Evolutionary conservation across 2,329 filamentous ascomycete genomes (phyloP), one percentile per base, ranked within the genome.

Genomic region (Penicillium sp.): DNA sequence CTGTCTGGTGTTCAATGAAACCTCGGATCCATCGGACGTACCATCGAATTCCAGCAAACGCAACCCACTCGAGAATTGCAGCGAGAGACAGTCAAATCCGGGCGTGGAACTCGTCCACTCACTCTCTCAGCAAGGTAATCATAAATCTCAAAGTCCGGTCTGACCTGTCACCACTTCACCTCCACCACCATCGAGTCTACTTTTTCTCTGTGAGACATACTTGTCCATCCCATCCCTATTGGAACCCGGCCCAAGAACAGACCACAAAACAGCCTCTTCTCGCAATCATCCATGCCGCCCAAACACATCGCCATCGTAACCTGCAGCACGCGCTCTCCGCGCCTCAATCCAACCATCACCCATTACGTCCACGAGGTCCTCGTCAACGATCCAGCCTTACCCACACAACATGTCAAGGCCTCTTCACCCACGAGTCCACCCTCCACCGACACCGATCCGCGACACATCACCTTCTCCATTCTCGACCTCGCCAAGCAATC

Each of bases 261-360:
- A 35, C 18, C 12, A 25, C 33, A 18, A 18, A 18, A 18, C 18
- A 18, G 18, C 18, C 18, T 3, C 18, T 18, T 18, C 18, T 18
- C 18, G 18, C 18, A 18, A 18, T 5, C 12, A 26, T 42, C 9
- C 26, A 60, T 60, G 56, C 52, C 56, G 1, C 43, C 58, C n/a
- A 60, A 59, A 46, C 47, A 45, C 5, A 60, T 71, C 49, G 68
- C 63, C 38, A 53, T 71, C 38, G 65, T 71, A 28, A 62, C 66
- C 45, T 59, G 66, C 59, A 67, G 63, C 39, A 65, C 64, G 25
- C 66, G 69, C 39, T 46, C 48, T 1, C 65, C 66, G 3, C 62
- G 68, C n/a, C 63, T 68, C 39, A 64, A 68, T 35, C 63, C 65
- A 8, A 61, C 64, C 34, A 62, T 71, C 42, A 61, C 63, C 28